Percentiles rank a stretch among this genome's conserved stretches.
phyloP scores from a whole-genome alignment of 305 asterid genomes.

The Caryopteris hybrid region DNA sequence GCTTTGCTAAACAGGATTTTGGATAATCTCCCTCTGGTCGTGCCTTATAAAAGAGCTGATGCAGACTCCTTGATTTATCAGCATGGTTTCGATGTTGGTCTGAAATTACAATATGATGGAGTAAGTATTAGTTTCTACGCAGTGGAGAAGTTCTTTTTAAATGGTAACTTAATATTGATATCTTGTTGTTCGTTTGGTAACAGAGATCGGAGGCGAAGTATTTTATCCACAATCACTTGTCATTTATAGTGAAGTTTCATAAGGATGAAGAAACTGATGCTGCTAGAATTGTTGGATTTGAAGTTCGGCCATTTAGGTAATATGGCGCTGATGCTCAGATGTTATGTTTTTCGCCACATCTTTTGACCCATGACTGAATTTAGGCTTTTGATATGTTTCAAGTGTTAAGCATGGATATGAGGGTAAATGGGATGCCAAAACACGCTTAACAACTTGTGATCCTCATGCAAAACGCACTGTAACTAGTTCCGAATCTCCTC shows the following conservation, averaged over 20 bases:
- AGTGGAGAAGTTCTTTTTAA: background rate
- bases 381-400: background rate
- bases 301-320: slow-evolving; percentile 68
- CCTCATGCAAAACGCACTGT: slow-evolving; percentile 69
- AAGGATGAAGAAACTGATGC: slow-evolving; percentile 57
- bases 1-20: slow-evolving; percentile 50
- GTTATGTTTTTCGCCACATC: background rate
- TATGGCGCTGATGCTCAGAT: background rate
- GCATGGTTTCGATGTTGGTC: slow-evolving; percentile 67
- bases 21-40: slow-evolving; percentile 79
- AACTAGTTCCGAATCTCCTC: slow-evolving; percentile 57
- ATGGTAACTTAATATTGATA: background rate
- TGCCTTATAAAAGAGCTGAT: slow-evolving; percentile 61
- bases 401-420: slow-evolving; percentile 78
- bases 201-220: slow-evolving; percentile 57
- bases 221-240: slow-evolving; percentile 61
- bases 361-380: background rate
- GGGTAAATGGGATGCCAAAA: slow-evolving; percentile 51
- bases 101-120: slow-evolving; percentile 63
- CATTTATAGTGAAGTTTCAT: slow-evolving; percentile 64
- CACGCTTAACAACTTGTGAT: slow-evolving; percentile 56
- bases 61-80: slow-evolving; percentile 49
- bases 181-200: slow-evolving; percentile 9
- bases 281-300: slow-evolving; percentile 77
- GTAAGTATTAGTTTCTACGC: slow-evolving; percentile 34